Base-by-base conservation (phyloP, 768 basidiomycete species). In the Tubosaeta sp. region DNA sequence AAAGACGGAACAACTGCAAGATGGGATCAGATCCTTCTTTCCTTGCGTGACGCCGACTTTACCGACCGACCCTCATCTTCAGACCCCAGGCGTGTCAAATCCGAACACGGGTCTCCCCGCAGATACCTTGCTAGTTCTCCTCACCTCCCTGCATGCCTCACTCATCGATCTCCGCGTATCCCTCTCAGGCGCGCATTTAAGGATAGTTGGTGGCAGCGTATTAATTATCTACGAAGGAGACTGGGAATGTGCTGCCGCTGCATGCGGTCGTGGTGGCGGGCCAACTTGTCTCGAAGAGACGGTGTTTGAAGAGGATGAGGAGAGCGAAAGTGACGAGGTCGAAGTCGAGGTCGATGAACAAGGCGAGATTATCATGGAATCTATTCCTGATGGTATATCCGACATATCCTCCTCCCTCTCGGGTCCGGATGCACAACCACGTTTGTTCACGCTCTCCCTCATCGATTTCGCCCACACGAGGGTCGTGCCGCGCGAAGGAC, bases 401-500 rank as follows among this genome's bases (percentile, higher is more conserved):
- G 44, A 73, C 65, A 43, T 70, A 59, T n/a, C 41, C 33, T 50
- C 77, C 73, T 31, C 76, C 75, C 16, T 78, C 82, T 31, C 29
- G 29, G 38, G 10, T 19, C n/a, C 13, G 8, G 57, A 57, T 9
- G 25, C 41, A 22, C 34, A 16, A 6, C 52, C 56, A n/a, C 55
- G 64, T 46, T 47, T 61, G 44, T 86, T 79, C 56, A 73, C 76
- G 13, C 76, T 97, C 54, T 86, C 85, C 58, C 71, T 97, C 57
- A 97, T 98, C 58, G 95, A 99, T 72, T 97, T 99, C 66, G 95
- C 94, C 7, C 95, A 98, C 67, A 87, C 93, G 2, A 72, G 78
- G 22, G 56, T 88, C 12, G 75, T 70, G 7, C 79, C 82, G 0
- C 91, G 87, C 0, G 61, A 82, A 59, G 95, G 94, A 5, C 83